Evolutionary conservation across 2,329 filamentous ascomycete species (phyloP).

Genomic region (Dactylonectria macrodidyma): DNA sequence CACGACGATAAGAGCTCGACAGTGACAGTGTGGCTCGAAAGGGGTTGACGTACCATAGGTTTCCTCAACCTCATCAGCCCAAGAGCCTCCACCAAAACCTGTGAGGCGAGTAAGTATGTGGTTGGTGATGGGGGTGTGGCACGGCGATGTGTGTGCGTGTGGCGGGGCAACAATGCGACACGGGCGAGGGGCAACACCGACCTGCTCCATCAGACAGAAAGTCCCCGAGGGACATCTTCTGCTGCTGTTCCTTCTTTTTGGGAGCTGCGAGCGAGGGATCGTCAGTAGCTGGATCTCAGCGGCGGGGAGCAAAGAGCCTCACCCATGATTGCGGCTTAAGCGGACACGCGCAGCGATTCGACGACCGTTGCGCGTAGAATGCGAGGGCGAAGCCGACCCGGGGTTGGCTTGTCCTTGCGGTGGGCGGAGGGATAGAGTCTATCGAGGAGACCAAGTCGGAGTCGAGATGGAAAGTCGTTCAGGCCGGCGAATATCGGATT

Average conservation of each 20-base stretch:
- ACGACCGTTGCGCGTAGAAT: conserved; percentile 57
- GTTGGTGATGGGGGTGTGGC: conserved; percentile 40
- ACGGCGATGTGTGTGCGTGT: conserved; percentile 38
- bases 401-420: conserved; percentile 46
- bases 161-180: conserved; percentile 46
- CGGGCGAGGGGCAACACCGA: conserved; percentile 66
- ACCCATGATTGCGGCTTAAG: conserved; percentile 74
- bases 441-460: conserved; percentile 28
- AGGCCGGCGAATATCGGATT: conserved; percentile 26
- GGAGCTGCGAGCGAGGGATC: conserved; percentile 73
- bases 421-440: background rate
- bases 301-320: conserved; percentile 49
- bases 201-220: conserved; percentile 89
- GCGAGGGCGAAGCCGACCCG: conserved; percentile 50
- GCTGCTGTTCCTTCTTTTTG: conserved; percentile 89
- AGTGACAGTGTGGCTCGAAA: conserved; percentile 11
- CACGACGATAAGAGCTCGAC: conserved; percentile 32
- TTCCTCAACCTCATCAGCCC: conserved; percentile 99
- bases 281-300: conserved; percentile 17
- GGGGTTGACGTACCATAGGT: conserved; percentile 75
- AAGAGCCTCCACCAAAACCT: conserved; percentile 80
- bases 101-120: conserved; percentile 44
- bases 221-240: conserved; percentile 98
- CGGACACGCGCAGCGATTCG: conserved; percentile 63
- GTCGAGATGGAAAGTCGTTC: conserved; percentile 14